A percentile compares a stretch with the other conserved stretches of the same genome.
These are phyloP conservation scores for Fraxinus paxiana DNA, from an alignment of 305 asterid genomes.

Conservation along the genomic window DNA sequence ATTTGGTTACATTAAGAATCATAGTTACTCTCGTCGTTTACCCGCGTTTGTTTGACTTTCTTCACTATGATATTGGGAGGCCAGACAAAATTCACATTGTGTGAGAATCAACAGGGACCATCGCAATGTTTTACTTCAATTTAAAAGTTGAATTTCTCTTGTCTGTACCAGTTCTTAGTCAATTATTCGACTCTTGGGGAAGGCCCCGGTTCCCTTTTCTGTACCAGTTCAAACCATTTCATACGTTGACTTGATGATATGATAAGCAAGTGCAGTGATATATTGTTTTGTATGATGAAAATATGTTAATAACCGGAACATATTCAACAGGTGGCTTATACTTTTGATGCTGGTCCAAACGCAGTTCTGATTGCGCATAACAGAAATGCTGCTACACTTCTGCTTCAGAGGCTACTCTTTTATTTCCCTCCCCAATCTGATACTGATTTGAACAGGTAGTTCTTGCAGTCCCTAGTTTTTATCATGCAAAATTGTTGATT, in stretches of 20 bases:
- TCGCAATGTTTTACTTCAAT: no score
- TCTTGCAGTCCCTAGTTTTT: not conserved
- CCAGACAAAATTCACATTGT: not conserved
- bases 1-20: conserved; percentile 75
- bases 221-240: not conserved
- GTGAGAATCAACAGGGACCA: not conserved
- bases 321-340: conserved; percentile 67
- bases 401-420: conserved; percentile 69
- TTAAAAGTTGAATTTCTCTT: not conserved
- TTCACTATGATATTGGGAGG: not conserved
- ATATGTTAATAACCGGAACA: conserved; percentile 14
- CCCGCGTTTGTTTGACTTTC: not conserved
- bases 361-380: conserved; percentile 77
- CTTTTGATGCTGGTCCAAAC: conserved; percentile 93
- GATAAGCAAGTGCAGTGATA: not conserved
- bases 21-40: conserved; percentile 36
- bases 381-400: conserved; percentile 63
- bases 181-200: not conserved
- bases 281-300: not conserved
- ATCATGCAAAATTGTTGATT: not conserved
- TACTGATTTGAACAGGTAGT: conserved; percentile 67
- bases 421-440: conserved; percentile 76
- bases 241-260: not conserved
- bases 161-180: not conserved
- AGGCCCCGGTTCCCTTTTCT: not conserved